Conservation (phyloP, 164 flowering plant genomes). For the Nymphaea thermarum region DNA sequence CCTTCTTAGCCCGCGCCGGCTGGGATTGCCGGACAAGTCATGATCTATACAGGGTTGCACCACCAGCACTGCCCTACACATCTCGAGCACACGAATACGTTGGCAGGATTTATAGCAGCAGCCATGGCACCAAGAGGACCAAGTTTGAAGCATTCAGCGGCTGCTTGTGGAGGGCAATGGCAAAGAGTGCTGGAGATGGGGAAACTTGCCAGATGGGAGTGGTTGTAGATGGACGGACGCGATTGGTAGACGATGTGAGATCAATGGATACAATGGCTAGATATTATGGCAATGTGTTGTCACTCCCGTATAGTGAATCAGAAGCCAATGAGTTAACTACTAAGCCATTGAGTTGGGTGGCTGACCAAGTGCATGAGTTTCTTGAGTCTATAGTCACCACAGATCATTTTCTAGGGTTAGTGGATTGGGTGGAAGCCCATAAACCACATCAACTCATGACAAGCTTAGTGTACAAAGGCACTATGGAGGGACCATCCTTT, state of each 20-base stretch:
- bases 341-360: conserved; percentile 27
- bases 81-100: not conserved
- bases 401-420: conserved; percentile 43
- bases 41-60: conserved; percentile 8
- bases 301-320: conserved; percentile 30
- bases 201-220: conserved; percentile 16
- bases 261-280: conserved; percentile 3
- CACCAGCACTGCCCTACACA: conserved; percentile 7
- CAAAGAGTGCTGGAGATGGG: not conserved
- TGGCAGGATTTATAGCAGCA: conserved; percentile 17
- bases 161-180: conserved; percentile 16
- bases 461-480: conserved; percentile 16
- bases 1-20: conserved; percentile 8
- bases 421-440: conserved; percentile 53
- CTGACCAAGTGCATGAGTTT: conserved; percentile 21
- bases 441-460: conserved; percentile 27
- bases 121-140: conserved; percentile 4
- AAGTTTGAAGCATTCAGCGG: conserved; percentile 23
- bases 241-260: not conserved
- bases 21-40: conserved; percentile 4
- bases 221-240: conserved; percentile 20
- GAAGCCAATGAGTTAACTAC: conserved; percentile 14
- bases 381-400: conserved; percentile 15
- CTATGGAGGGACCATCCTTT: conserved; percentile 30
- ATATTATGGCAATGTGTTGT: conserved; percentile 46